Base-by-base conservation (phyloP, 257 asterid genomes). In the Paraleonurus japonicus region DNA sequence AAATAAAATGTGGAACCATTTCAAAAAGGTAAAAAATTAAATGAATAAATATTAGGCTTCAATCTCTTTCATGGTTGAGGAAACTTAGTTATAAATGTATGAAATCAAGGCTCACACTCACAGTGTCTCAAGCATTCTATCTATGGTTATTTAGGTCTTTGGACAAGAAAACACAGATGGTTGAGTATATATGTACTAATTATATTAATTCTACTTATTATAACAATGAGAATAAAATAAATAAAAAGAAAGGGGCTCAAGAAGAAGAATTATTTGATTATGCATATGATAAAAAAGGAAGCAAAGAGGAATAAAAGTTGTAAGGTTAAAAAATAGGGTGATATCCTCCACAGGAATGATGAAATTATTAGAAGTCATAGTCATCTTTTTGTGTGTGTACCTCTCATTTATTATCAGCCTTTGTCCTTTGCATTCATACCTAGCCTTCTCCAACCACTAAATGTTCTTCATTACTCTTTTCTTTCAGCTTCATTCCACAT, bases 361-460 rank as follows among this genome's bases (percentile, higher is more conserved):
- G 72, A 75, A 78, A 84, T 82, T 77, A 82, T 71, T 84, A 73
- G 84, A 85, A 80, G 89, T 85, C 89, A 72, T 58, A 84, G 81
- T 84, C 91, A 76, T 83, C 89, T 84, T 88, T 85, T 85, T 30
- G 58, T 65, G 71, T 85, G 85, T 83, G 89, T 81, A 79, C 90
- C 84, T 72, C 80, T 78, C 89, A 84, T 84, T 85, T 81, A 85
- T 88, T 85, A 13, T 45, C 53, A 45, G 79, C 73, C 79, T 73
- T 78, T 88, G 90, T 86, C 95, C 86, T 84, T 86, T 83, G 83
- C 89, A 78, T 45, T 45, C 51, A 43, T 84, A 83, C 90, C 15
- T 80, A 81, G 82, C 92, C 79, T 83, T 78, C 84, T 85, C 13
- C 20, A 24, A 77, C 86, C 89, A 84, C 86, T 81, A 15, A 78